Conservation (phyloP, 2,329 filamentous ascomycete genomes). For the Metarhizium anisopliae region DNA sequence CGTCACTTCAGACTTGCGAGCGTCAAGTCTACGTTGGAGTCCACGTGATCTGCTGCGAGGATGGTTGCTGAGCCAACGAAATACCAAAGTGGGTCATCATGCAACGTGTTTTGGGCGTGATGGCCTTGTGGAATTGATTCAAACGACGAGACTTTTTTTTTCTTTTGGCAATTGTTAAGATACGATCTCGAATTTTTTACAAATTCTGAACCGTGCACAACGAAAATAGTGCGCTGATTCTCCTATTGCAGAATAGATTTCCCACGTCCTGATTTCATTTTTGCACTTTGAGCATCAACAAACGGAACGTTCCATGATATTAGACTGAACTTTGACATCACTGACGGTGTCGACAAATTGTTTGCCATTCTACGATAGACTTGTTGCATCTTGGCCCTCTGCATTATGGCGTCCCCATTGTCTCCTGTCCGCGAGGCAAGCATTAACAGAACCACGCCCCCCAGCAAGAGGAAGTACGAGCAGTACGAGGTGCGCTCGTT, state of each 20-base stretch:
- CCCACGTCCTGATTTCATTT: not conserved
- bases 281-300: not conserved
- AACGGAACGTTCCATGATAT: not conserved
- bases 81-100: not conserved
- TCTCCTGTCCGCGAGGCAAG: conserved; percentile 27
- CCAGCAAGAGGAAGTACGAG: conserved; percentile 19
- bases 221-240: not conserved
- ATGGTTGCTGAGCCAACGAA: not conserved
- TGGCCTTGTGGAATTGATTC: not conserved
- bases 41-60: not conserved
- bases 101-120: too few relatives aligned
- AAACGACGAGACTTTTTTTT: not conserved
- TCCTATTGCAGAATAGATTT: not conserved
- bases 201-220: too few relatives aligned
- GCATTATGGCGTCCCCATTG: conserved; percentile 30
- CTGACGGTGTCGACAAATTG: not conserved
- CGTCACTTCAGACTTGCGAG: too few relatives aligned
- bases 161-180: not conserved
- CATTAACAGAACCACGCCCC: conserved; percentile 28
- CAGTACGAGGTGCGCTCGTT: conserved; percentile 25
- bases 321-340: not conserved
- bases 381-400: not conserved
- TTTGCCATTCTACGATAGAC: not conserved
- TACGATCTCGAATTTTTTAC: too few relatives aligned
- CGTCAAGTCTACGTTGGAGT: not conserved